Conservation (phyloP, 495 filamentous ascomycete genomes). For the Penicillium cosmopolitanum region DNA sequence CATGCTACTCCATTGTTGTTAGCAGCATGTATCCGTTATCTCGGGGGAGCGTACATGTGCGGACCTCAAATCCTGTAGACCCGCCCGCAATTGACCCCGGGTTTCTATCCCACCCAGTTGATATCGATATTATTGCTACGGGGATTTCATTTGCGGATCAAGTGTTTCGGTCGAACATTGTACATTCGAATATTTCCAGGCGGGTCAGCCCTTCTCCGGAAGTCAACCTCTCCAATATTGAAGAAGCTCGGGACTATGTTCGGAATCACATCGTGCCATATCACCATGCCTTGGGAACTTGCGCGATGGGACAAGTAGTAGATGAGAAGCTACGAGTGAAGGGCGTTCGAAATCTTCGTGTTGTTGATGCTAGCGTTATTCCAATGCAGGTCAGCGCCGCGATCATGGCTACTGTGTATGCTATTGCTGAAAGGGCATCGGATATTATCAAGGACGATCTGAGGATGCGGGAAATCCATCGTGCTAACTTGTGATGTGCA, state of each 20-base stretch:
- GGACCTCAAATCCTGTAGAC: conserved; percentile 14
- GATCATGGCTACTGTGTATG: conserved; percentile 14
- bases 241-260: conserved; percentile 1
- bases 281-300: conserved; percentile 43
- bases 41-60: conserved; percentile 24
- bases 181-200: conserved; percentile 6
- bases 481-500: not conserved
- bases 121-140: conserved; percentile 39
- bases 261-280: conserved; percentile 17
- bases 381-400: conserved; percentile 10
- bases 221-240: conserved; percentile 3
- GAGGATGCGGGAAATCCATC: not conserved
- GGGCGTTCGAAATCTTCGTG: conserved; percentile 6
- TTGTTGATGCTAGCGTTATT: conserved; percentile 11
- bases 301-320: conserved; percentile 55
- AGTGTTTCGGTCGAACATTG: conserved; percentile 5
- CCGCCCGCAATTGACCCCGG: conserved; percentile 25
- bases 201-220: conserved; percentile 8
- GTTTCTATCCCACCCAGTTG: conserved; percentile 28
- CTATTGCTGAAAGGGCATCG: conserved; percentile 7
- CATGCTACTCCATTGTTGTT: conserved; percentile 9
- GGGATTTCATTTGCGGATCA: conserved; percentile 44
- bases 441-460: conserved; percentile 11
- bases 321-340: conserved; percentile 25
- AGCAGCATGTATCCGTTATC: conserved; percentile 26